These are phyloP conservation scores for Sporothrix schenckii DNA, from an alignment of 2,329 filamentous ascomycete species.

Conservation along the genomic window DNA sequence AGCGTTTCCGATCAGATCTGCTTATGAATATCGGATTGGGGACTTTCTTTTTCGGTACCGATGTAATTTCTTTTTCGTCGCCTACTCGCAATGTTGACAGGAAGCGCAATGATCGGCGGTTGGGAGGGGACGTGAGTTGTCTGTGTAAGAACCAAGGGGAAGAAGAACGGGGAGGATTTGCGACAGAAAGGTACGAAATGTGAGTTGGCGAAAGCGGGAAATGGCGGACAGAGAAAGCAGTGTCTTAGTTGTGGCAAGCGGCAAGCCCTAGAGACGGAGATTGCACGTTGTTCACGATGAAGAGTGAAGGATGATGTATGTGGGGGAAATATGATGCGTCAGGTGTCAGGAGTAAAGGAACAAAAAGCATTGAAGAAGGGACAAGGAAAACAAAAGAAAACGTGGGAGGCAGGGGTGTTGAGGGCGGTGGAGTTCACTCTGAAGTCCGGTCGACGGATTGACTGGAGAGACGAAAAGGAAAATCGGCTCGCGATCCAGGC, in stretches of 20 bases:
- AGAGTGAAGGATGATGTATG: neutral
- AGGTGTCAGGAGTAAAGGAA: neutral
- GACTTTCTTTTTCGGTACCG: neutral
- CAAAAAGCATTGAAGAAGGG: neutral
- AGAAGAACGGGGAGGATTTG: neutral
- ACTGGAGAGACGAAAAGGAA: neutral
- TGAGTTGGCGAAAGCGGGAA: neutral
- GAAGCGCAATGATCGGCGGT: neutral
- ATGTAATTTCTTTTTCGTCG: too few species aligned
- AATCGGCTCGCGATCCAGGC: neutral
- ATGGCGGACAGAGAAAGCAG: neutral
- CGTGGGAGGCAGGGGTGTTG: slow-evolving; percentile 8
- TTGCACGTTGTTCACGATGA: too few species aligned
- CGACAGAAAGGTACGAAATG: neutral
- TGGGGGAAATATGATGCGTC: neutral
- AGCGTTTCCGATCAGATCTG: neutral
- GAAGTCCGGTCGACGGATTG: too few species aligned
- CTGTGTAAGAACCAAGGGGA: neutral
- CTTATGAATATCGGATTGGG: neutral
- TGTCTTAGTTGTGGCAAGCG: too few species aligned
- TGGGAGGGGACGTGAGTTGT: neutral
- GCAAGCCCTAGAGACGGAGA: too few species aligned
- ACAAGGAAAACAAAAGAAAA: neutral
- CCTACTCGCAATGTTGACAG: neutral
- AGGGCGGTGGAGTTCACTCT: neutral